Evolutionary conservation across 1,284 basidiomycete genomes (phyloP).

Genomic region (Polyporus tsugae): DNA sequence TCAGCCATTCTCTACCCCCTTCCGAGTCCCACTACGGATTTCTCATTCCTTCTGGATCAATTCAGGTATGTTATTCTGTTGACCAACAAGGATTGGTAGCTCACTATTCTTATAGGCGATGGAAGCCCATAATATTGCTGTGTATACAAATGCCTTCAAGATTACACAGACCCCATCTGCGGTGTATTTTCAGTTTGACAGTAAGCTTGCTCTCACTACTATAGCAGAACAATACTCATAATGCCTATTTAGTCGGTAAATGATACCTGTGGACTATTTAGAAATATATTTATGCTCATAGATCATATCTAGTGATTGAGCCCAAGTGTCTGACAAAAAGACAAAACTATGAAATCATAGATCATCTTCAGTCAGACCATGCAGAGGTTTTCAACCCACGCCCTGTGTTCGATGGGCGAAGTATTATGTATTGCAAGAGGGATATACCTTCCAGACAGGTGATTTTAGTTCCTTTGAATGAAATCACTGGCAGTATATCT

Average conservation of each 20-base stretch:
- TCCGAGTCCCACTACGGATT: background rate
- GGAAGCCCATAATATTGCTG: background rate
- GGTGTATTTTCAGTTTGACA: conserved; percentile 4
- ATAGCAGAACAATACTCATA: background rate
- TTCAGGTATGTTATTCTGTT: background rate
- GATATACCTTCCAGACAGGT: conserved; percentile 2
- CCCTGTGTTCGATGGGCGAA: conserved; percentile 36
- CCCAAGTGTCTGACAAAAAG: conserved; percentile 19
- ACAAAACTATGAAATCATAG: conserved; percentile 34
- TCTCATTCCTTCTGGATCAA: background rate
- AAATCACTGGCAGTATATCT: background rate
- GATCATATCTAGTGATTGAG: background rate
- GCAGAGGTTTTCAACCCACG: conserved; percentile 32
- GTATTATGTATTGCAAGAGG: conserved; percentile 29
- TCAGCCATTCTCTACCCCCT: background rate
- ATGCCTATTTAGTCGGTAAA: conserved; percentile 2
- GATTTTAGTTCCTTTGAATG: background rate
- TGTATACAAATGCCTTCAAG: conserved; percentile 1
- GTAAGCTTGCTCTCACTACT: background rate
- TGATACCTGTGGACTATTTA: no score
- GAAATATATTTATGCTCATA: background rate
- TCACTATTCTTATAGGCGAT: background rate
- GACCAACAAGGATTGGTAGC: background rate
- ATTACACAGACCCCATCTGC: background rate
- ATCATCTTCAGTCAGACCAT: conserved; percentile 30